Evolutionary conservation across 805 yeast genomes (phyloP).

Genomic region (Yueomyces sinensis): DNA sequence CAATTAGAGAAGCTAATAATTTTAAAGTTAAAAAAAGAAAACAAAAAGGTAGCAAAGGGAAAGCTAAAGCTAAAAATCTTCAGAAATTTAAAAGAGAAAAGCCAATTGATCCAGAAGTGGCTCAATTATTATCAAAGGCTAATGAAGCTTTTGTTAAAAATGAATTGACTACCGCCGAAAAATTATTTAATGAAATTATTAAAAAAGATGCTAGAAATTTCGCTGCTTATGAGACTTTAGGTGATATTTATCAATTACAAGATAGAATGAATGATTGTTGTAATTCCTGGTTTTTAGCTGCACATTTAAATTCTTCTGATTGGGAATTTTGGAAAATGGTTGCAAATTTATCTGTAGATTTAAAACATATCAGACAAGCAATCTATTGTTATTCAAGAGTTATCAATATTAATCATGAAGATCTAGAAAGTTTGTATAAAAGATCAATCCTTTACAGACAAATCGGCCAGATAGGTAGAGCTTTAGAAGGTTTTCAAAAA

Average conservation of each 20-base stretch:
- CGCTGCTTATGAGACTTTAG: slow-evolving; percentile 78
- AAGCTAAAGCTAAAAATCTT: slow-evolving; percentile 13
- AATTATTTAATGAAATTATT: slow-evolving; percentile 54
- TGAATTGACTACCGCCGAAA: slow-evolving; percentile 46
- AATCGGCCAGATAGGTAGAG: slow-evolving; percentile 53
- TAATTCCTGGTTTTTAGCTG: slow-evolving; percentile 70
- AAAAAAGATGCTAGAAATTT: slow-evolving; percentile 64
- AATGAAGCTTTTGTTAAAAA: slow-evolving; percentile 66
- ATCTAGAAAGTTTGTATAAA: slow-evolving; percentile 44
- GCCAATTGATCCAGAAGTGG: slow-evolving; percentile 61
- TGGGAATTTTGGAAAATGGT: slow-evolving; percentile 67
- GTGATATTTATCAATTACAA: slow-evolving; percentile 63
- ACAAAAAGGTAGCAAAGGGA: slow-evolving; percentile 19
- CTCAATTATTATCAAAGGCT: slow-evolving; percentile 52
- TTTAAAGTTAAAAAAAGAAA: slow-evolving; percentile 35
- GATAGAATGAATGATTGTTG: slow-evolving; percentile 63
- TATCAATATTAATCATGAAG: slow-evolving; percentile 34
- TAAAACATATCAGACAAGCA: slow-evolving; percentile 65
- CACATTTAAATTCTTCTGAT: slow-evolving; percentile 65
- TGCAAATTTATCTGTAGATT: slow-evolving; percentile 49
- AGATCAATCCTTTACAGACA: slow-evolving; percentile 58
- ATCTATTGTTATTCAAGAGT: slow-evolving; percentile 65
- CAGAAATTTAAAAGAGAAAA: slow-evolving; percentile 23
- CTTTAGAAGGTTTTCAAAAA: slow-evolving; percentile 58
- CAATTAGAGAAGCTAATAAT: slow-evolving; percentile 54